These are phyloP conservation scores for Austroboletus sp. DNA, from an alignment of 1,284 basidiomycete genomes.

Conservation along the genomic window DNA sequence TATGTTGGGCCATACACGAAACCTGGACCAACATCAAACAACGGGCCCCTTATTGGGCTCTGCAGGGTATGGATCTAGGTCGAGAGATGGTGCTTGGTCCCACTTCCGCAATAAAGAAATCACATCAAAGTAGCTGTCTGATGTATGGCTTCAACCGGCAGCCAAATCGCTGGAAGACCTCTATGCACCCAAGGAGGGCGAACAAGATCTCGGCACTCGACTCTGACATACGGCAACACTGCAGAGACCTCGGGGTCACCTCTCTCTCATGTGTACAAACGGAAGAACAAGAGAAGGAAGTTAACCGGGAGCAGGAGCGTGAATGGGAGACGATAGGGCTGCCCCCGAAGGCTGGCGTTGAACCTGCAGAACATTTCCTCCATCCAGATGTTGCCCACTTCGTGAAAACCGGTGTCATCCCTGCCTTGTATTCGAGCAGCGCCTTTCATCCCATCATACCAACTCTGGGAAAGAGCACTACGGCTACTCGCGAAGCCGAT, in stretches of 20 bases:
- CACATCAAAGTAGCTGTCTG: slow-evolving; percentile 12
- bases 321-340: slow-evolving; percentile 19
- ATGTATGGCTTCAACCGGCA: slow-evolving; percentile 36
- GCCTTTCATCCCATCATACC: slow-evolving; percentile 4
- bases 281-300: slow-evolving; percentile 44
- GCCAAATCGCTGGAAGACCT: slow-evolving; percentile 33
- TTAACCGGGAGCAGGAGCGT: slow-evolving; percentile 36
- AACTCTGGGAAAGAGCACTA: slow-evolving; percentile 1
- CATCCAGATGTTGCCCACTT: slow-evolving; percentile 16
- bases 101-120: slow-evolving; percentile 9
- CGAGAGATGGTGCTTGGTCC: slow-evolving; percentile 32
- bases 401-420: slow-evolving; percentile 13
- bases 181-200: slow-evolving; percentile 21
- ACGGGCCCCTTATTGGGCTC: slow-evolving; percentile 39
- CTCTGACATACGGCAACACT: neutral
- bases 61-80: slow-evolving; percentile 40
- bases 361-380: neutral
- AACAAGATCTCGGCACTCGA: neutral
- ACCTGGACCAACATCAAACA: slow-evolving; percentile 40
- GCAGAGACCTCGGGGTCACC: slow-evolving; percentile 20
- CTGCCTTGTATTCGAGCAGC: neutral
- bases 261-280: slow-evolving; percentile 18
- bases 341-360: neutral
- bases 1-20: slow-evolving; percentile 42
- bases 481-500: neutral